Base-by-base conservation (phyloP, 2,329 filamentous ascomycete genomes). In the Cadophora luteo-olivacea region DNA sequence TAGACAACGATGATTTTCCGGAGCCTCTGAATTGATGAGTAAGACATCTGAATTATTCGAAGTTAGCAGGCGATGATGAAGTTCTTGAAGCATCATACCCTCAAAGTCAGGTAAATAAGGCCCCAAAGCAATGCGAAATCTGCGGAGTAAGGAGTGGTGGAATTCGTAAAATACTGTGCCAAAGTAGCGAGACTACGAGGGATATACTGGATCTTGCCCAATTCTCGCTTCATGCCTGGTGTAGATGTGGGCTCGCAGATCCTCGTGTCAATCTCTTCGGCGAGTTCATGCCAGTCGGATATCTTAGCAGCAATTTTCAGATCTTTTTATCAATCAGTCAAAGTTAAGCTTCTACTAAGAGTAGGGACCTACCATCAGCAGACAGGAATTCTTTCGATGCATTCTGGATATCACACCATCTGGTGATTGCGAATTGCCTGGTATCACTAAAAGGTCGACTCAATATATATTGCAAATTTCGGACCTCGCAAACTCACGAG, bases 31-130 rank as follows among this genome's bases (percentile, higher is more conserved):
- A 70, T 4, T 48, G 65, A 25, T 52, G 36, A 45, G 38, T 14
- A 68, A 51, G 38, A 72, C 66, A 55, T 16, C 71, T 14, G 22
- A 45, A n/a, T n/a, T n/a, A n/a, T n/a, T n/a, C n/a, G n/a, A n/a
- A n/a, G n/a, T n/a, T n/a, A n/a, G n/a, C n/a, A n/a, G n/a, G n/a
- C n/a, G n/a, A n/a, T n/a, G n/a, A n/a, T n/a, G n/a, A n/a, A n/a
- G n/a, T n/a, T n/a, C n/a, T 14, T 45, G 38, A 14, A 45, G 6
- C 4, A 3, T 9, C 8, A 45, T 68, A 64, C 9, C 55, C 29
- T 19, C n/a, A 64, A 2, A 7, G 38, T 9, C 2, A 45, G 0
- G 49, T 62, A 4, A 66, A 70, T 36, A 68, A 74, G 45, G 25
- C 52, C 25, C 68, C 22, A 6, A 3, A 45, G 7, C 38, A 45